Conservation (phyloP, 176 grass and related monocot species). For the Oryza glumipatula region DNA sequence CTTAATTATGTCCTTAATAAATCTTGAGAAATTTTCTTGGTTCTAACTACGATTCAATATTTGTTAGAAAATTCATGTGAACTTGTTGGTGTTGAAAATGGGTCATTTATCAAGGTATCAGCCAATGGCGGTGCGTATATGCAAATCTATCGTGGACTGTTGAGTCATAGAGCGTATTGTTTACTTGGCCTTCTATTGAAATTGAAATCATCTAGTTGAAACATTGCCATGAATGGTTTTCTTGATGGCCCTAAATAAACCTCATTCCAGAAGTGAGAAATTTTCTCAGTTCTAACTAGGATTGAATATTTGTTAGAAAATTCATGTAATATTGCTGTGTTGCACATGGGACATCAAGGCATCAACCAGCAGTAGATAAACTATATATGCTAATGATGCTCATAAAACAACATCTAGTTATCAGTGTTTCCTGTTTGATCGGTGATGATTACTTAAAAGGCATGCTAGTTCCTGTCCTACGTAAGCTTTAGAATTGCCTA, state of each 20-base stretch:
- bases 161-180: neutral
- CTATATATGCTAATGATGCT: neutral
- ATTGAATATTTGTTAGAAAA: neutral
- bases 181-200: neutral
- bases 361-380: neutral
- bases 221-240: neutral
- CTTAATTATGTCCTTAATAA: neutral
- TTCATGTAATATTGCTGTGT: neutral
- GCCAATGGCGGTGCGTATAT: too few species aligned
- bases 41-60: neutral
- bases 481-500: slow-evolving; percentile 30
- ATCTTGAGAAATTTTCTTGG: neutral
- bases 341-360: neutral
- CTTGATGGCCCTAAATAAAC: neutral
- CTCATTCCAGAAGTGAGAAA: neutral
- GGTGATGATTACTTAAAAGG: slow-evolving; percentile 1
- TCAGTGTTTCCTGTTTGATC: neutral
- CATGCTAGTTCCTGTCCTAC: slow-evolving; percentile 4
- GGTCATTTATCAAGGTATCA: neutral
- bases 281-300: neutral
- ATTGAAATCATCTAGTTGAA: neutral
- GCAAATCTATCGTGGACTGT: too few species aligned
- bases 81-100: too few species aligned
- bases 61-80: neutral
- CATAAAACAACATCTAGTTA: neutral